Conservation (phyloP, 1,139 yeast species). For the Diutina rugosa region DNA sequence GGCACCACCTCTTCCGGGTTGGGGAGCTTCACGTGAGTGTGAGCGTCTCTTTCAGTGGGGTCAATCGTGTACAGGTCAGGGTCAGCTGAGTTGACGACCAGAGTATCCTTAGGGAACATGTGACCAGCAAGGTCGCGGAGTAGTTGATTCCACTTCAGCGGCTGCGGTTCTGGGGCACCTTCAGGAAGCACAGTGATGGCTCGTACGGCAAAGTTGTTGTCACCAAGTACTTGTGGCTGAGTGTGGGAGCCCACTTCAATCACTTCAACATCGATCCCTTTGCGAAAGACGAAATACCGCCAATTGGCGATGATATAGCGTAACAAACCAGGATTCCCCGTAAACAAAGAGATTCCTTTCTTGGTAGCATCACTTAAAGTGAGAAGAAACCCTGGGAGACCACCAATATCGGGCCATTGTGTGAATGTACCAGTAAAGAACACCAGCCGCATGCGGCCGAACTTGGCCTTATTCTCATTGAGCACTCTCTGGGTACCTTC, state of each 20-base stretch:
- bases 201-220: constrained; percentile 37
- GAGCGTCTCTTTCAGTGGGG: constrained; percentile 27
- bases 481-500: constrained; percentile 78
- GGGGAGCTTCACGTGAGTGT: constrained; percentile 28
- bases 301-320: constrained; percentile 60
- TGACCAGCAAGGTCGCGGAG: constrained; percentile 22
- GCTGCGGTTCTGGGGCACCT: background rate
- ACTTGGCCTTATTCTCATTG: constrained; percentile 38
- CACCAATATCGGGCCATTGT: constrained; percentile 67
- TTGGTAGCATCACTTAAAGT: constrained; percentile 79
- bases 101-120: constrained; percentile 39
- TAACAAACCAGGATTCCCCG: constrained; percentile 24
- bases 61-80: constrained; percentile 29
- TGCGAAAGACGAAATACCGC: constrained; percentile 82
- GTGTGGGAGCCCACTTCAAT: constrained; percentile 14
- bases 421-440: constrained; percentile 63
- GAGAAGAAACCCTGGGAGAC: constrained; percentile 78
- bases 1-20: constrained; percentile 10
- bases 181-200: constrained; percentile 29
- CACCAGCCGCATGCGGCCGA: constrained; percentile 46
- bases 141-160: background rate
- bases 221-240: constrained; percentile 27
- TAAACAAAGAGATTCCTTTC: constrained; percentile 26
- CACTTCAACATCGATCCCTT: constrained; percentile 49
- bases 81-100: constrained; percentile 20